These are phyloP conservation scores for Geranium incanum DNA, from an alignment of 441 rosid species.

Conservation along the genomic window DNA sequence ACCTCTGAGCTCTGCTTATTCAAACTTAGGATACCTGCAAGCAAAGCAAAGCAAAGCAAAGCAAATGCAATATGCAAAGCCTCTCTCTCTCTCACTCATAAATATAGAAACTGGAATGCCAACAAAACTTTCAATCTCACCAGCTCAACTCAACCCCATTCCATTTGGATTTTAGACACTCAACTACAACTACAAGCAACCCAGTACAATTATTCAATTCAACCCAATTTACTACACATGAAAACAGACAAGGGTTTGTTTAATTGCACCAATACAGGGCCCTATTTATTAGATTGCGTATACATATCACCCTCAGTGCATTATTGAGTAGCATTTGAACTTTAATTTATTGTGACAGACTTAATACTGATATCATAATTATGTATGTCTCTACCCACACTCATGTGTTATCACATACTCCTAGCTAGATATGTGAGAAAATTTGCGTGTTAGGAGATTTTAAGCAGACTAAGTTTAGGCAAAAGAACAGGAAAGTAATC, in stretches of 20 bases:
- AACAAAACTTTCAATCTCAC: slow-evolving; percentile 10
- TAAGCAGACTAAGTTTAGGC: too few relatives aligned
- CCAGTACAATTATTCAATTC: slow-evolving; percentile 9
- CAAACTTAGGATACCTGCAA: slow-evolving; percentile 3
- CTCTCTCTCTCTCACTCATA: neutral
- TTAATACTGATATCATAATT: too few relatives aligned
- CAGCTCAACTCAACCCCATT: slow-evolving; percentile 10
- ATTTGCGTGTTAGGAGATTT: too few relatives aligned
- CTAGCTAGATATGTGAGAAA: too few relatives aligned
- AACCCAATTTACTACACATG: slow-evolving; percentile 8
- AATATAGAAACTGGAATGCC: slow-evolving; percentile 3
- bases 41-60: neutral
- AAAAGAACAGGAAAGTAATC: too few relatives aligned
- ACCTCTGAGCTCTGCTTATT: neutral
- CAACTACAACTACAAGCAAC: slow-evolving; percentile 4
- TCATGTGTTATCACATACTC: too few relatives aligned
- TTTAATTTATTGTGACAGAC: too few relatives aligned
- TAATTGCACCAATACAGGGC: slow-evolving; percentile 3
- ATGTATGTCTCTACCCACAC: too few relatives aligned
- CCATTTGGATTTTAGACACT: slow-evolving; percentile 7
- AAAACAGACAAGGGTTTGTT: slow-evolving; percentile 15
- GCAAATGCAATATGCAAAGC: neutral
- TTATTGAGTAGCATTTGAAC: neutral
- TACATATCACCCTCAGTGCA: neutral
- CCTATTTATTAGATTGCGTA: neutral